Conservation (phyloP, 225 moss, liverwort and hornwort genomes). For the Marchantia paleacea region DNA sequence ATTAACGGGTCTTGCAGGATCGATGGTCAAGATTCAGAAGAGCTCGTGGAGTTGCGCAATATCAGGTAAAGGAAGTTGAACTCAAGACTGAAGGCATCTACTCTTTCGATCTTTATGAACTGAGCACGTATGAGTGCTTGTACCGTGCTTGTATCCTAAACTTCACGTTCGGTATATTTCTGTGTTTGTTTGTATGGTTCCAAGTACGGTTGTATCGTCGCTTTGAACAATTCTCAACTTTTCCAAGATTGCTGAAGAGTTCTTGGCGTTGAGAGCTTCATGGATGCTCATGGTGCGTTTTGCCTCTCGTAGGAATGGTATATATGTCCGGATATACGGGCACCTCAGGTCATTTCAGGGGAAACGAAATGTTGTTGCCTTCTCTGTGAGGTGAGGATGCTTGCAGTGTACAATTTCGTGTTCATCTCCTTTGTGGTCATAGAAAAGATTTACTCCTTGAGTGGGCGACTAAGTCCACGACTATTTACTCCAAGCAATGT, state of each 20-base stretch:
- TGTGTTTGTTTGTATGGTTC: too few relatives aligned
- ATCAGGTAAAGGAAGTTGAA: constrained; percentile 56
- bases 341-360: constrained; percentile 94
- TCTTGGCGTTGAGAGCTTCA: background rate
- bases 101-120: too few relatives aligned
- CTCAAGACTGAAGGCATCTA: too few relatives aligned
- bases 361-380: constrained; percentile 85
- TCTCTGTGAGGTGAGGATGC: constrained; percentile 66
- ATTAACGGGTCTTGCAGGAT: constrained; percentile 48
- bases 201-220: too few relatives aligned
- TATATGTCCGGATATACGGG: constrained; percentile 90
- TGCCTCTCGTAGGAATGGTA: constrained; percentile 38
- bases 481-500: too few relatives aligned
- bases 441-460: background rate
- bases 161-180: too few relatives aligned
- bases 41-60: constrained; percentile 62
- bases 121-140: too few relatives aligned
- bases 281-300: background rate
- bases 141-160: too few relatives aligned
- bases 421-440: too few relatives aligned
- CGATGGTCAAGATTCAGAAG: constrained; percentile 85
- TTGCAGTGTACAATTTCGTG: background rate
- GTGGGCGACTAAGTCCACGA: too few relatives aligned
- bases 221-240: too few relatives aligned
- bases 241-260: too few relatives aligned